Conservation (phyloP, 208 protist genomes). For the Acanthamoeba polyphaga region DNA sequence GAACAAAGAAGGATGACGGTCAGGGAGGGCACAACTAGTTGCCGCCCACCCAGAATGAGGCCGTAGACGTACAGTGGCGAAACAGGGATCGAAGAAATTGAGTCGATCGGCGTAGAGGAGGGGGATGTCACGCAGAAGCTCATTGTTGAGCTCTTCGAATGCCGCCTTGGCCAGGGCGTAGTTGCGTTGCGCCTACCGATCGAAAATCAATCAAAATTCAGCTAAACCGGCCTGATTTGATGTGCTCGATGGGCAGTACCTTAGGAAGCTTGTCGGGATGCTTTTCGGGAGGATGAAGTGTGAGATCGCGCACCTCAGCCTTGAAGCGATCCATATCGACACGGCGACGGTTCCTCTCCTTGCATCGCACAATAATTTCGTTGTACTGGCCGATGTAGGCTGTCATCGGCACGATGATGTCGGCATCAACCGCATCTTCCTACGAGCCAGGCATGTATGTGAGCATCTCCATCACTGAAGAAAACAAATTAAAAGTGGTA, state of each 20-base stretch:
- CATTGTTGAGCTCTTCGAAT: constrained; percentile 64
- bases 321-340: constrained; percentile 73
- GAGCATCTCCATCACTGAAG: background rate
- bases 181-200: constrained; percentile 42
- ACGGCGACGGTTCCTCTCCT: constrained; percentile 59
- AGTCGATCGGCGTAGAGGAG: constrained; percentile 60
- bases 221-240: background rate
- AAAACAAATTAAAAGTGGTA: background rate
- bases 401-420: constrained; percentile 33
- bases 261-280: constrained; percentile 41
- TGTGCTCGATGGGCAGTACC: background rate
- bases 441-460: background rate
- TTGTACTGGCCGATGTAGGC: constrained; percentile 68
- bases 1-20: too few relatives aligned
- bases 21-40: background rate
- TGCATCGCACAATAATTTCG: background rate
- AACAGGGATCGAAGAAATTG: constrained; percentile 56
- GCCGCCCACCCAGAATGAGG: background rate
- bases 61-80: constrained; percentile 4
- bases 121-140: constrained; percentile 44
- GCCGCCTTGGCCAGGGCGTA: constrained; percentile 37
- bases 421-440: constrained; percentile 20
- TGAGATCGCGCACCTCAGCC: constrained; percentile 51
- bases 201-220: too few relatives aligned
- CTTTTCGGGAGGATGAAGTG: constrained; percentile 53